A percentile compares a stretch with the other conserved stretches of the same genome.
Conservation (phyloP, 768 basidiomycete genomes). For the Boletus vermiculosoides region DNA sequence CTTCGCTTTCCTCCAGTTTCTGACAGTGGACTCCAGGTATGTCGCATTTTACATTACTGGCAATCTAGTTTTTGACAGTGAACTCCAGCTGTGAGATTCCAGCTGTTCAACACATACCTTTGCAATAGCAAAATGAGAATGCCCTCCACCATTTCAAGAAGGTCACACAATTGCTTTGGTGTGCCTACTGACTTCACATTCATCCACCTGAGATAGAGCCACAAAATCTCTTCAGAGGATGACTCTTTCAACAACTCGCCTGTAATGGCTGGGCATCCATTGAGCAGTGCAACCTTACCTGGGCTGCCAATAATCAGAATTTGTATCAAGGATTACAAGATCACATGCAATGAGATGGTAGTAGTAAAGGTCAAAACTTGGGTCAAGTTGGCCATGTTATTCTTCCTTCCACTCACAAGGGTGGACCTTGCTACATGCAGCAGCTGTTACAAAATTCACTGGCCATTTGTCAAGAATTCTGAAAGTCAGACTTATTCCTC, state of each 20-base stretch:
- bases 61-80: too few species aligned
- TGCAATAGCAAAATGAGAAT: background rate
- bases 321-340: conserved; percentile 37
- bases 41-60: too few species aligned
- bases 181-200: conserved; percentile 35
- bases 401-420: conserved; percentile 39
- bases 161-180: conserved; percentile 31
- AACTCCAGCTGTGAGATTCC: too few species aligned
- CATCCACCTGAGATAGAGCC: conserved; percentile 10
- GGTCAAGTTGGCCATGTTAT: background rate
- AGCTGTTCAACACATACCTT: too few species aligned
- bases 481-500: conserved; percentile 45
- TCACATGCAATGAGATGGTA: background rate
- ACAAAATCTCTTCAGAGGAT: conserved; percentile 33
- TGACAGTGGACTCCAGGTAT: too few species aligned
- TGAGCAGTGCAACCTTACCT: conserved; percentile 41
- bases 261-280: conserved; percentile 45
- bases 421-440: conserved; percentile 42
- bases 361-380: background rate
- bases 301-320: conserved; percentile 33
- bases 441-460: conserved; percentile 46
- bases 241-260: conserved; percentile 44
- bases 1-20: too few species aligned
- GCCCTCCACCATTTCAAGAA: conserved; percentile 11
- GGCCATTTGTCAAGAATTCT: conserved; percentile 39